Evolutionary conservation across 2,329 filamentous ascomycete genomes (phyloP), one percentile per base, ranked within the genome.

Genomic region (Aspergillus sp.): DNA sequence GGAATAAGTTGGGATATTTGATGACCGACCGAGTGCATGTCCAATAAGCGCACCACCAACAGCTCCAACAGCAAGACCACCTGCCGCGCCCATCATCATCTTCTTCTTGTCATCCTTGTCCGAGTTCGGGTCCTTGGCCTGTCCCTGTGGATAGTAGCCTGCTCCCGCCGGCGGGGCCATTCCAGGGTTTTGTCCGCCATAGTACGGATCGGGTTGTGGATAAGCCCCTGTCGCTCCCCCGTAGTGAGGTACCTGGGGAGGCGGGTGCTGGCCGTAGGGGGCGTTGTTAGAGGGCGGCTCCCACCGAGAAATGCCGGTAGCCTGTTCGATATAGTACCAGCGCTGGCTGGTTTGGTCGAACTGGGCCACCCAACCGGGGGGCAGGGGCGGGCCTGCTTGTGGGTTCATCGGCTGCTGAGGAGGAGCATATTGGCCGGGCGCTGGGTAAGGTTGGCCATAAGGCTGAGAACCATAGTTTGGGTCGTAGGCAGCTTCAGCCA

Each of bases 281-380:
- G 51, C 51, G 4, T 42, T 33, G 5, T n/a, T 27, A 7, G 51
- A 19, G 8, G 51, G 51, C 42, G 51, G 51, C 39, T 54, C 51
- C 51, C 51, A 54, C 2, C 51, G 51, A 13, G 51, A 54, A n/a
- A 54, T 54, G 6, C 51, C 51, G 4, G 51, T 54, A 4, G 51
- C 51, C 33, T 54, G 51, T 37, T 54, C 51, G 51, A 54, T 54
- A 22, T 54, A 54, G 51, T 54, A 54, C 51, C 51, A 54, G 6
- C 51, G 30, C 6, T 39, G 30, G 42, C 51, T 54, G 33, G 17
- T 33, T 19, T 54, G 51, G 42, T 54, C 51, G 42, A 54, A 54
- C 51, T 54, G 51, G 3, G 51, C 51, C 2, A 54, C 51, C 51
- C 51, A 54, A n/a, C 51, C 51, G 11, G 51, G 51, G n/a, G 51